Evolutionary conservation across 805 yeast species (phyloP), one percentile per base, ranked within the genome.

Genomic region (Spathaspora passalidarum): DNA sequence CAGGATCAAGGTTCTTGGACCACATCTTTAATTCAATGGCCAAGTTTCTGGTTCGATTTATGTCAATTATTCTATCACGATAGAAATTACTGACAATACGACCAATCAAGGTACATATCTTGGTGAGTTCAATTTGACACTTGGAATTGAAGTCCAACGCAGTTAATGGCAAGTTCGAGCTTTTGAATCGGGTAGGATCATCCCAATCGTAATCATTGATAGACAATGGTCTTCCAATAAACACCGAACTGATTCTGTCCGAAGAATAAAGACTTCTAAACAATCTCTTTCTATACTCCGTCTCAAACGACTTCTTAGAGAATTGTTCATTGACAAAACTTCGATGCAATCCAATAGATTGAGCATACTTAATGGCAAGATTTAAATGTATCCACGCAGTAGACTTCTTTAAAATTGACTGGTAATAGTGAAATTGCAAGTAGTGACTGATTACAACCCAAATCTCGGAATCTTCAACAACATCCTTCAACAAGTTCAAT

Each of bases 341-440:
- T 42, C 74, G 54, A 50, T 72, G 69, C 29, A 73, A 48, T 0
- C 79, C 79, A 42, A 73, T 53, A 0, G 74, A 52, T 45, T 69
- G 74, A 0, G 76, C 77, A 51, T 65, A 59, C 21, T 73, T 56
- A n/a, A 75, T 70, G 1, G 76, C 71, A 16, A 52, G 49, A 7
- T 77, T 76, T 19, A 75, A 50, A 50, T 64, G 65, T 11, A 73
- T 57, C 79, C 79, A 75, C 4, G 78, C 71, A 0, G 72, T 59
- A 40, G 63, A 63, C 46, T 73, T 62, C 41, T 65, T 66, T 8
- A 74, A 67, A n/a, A 61, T 61, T 23, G 62, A 56, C 42, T 70
- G 74, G 46, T 74, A 67, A 51, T 62, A 73, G 50, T 73, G 63
- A 51, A 63, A 71, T 29, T 66, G 57, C 18, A 76, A 50, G 23